These are phyloP conservation scores for Camptophora hylomeconis DNA, from an alignment of 2,329 filamentous ascomycete genomes.

Conservation along the genomic window DNA sequence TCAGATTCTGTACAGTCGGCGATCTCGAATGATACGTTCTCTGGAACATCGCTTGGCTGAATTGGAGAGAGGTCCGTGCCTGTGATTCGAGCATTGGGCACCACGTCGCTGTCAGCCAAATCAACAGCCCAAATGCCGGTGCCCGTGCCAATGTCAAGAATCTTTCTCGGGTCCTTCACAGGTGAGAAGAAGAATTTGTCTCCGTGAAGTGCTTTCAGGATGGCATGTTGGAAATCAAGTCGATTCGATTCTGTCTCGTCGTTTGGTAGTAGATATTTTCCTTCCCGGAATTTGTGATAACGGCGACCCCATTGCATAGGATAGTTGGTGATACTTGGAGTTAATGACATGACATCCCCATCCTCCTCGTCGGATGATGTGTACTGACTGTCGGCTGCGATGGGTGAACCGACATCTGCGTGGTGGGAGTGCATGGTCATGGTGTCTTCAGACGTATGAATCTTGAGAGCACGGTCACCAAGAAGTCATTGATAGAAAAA, in stretches of 20 bases:
- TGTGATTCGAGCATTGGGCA: slow-evolving; percentile 44
- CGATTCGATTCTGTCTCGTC: slow-evolving; percentile 43
- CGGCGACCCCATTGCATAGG: slow-evolving; percentile 29
- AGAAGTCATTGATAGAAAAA: no score
- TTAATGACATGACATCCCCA: slow-evolving; percentile 27
- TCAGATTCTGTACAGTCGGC: slow-evolving; percentile 53
- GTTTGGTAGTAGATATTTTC: slow-evolving; percentile 36
- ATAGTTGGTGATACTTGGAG: slow-evolving; percentile 30
- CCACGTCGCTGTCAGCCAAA: slow-evolving; percentile 40
- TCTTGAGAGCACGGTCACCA: no score
- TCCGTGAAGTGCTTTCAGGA: slow-evolving; percentile 35
- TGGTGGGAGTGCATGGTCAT: no score
- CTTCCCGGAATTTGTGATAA: slow-evolving; percentile 33
- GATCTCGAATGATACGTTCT: slow-evolving; percentile 62
- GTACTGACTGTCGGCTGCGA: slow-evolving; percentile 2
- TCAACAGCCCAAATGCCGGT: slow-evolving; percentile 58
- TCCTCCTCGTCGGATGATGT: slow-evolving; percentile 6
- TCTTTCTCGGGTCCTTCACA: slow-evolving; percentile 26
- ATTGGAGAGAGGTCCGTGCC: slow-evolving; percentile 58
- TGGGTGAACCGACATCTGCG: neutral
- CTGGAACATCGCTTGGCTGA: slow-evolving; percentile 52
- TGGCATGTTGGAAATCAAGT: slow-evolving; percentile 42
- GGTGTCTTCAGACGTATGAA: no score
- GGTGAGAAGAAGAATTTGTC: slow-evolving; percentile 35
- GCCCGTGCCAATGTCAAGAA: slow-evolving; percentile 48